Base-by-base conservation (phyloP, 2,329 filamentous ascomycete genomes). In the Phialophora expanda region DNA sequence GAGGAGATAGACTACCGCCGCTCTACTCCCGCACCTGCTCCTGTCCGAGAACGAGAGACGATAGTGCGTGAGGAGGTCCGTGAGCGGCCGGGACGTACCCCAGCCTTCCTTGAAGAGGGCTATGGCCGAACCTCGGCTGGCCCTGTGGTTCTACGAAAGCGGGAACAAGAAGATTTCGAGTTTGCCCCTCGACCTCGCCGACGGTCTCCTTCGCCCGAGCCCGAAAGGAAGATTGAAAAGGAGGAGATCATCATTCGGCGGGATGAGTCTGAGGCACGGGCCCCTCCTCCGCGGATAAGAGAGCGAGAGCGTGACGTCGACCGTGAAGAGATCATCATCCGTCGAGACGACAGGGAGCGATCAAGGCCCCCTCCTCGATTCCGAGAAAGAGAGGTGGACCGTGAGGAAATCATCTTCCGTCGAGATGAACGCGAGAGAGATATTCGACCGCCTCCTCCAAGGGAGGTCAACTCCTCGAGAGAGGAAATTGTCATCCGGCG, bases 401-500 rank as follows among this genome's bases (percentile, higher is more conserved):
- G 71, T 32, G 74, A 77, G 61, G 76, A 76, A 61, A 74, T 80
- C 41, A 73, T 78, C 38, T 75, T 80, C 59, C 71, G 76, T 32
- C 74, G 73, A 63, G 71, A 74, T 8, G 73, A 76, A 38, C 69
- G 69, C 44, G 69, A 70, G 9, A 56, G 60, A 51, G 67, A 70
- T 41, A 28, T 62, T 6, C 58, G 66, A 41, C 61, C 64, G 17
- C 66, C 66, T 7, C 65, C 66, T 6, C 64, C 65, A 20, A 57
- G 64, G 53, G 65, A 68, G 58, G 38, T 67, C 30, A 66, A 69
- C 22, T 41, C 63, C 72, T 70, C 74, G 69, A 56, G 76, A 32
- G 83, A 85, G 62, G 82, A 84, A 67, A 79, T 84, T 61, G 78
- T 80, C 64, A 83, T 85, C 74, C 69, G 75, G 34, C 73, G 73